These are phyloP conservation scores for Lachancea sp. DNA, from an alignment of 805 yeast species.

Conservation along the genomic window DNA sequence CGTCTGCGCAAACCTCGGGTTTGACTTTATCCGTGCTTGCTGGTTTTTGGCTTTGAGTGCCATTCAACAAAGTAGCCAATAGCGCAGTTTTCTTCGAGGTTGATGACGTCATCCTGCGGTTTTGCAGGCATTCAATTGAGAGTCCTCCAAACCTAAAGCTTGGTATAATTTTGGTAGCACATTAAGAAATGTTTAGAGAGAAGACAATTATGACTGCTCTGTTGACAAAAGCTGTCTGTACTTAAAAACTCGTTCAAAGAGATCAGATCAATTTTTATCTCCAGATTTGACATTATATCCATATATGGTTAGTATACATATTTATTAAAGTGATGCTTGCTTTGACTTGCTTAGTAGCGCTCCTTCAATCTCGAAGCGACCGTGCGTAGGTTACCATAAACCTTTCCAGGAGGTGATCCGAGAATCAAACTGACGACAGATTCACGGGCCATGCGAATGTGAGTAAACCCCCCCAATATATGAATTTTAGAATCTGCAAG, in stretches of 20 bases:
- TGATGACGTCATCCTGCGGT: background rate
- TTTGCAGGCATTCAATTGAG: background rate
- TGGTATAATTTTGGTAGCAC: background rate
- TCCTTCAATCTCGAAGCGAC: slow-evolving; percentile 97
- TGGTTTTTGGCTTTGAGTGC: background rate
- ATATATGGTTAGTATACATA: slow-evolving; percentile 3
- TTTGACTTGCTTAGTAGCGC: slow-evolving; percentile 50
- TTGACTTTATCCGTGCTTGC: background rate
- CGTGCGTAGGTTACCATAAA: slow-evolving; percentile 92
- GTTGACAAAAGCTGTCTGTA: no score
- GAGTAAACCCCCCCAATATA: slow-evolving; percentile 93
- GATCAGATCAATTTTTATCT: background rate
- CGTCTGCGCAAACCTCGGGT: slow-evolving; percentile 6
- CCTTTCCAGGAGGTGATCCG: slow-evolving; percentile 98
- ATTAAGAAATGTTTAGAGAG: background rate
- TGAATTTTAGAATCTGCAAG: slow-evolving; percentile 95
- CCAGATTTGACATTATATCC: slow-evolving; percentile 3
- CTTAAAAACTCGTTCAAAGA: background rate
- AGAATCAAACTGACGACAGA: slow-evolving; percentile 89
- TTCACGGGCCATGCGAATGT: slow-evolving; percentile 97
- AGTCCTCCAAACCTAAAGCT: background rate
- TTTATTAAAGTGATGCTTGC: background rate
- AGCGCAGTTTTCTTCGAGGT: slow-evolving; percentile 7
- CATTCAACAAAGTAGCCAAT: slow-evolving; percentile 6
- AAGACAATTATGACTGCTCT: background rate